Conservation (phyloP, 2,329 filamentous ascomycete genomes). For the Claviceps monticola region DNA sequence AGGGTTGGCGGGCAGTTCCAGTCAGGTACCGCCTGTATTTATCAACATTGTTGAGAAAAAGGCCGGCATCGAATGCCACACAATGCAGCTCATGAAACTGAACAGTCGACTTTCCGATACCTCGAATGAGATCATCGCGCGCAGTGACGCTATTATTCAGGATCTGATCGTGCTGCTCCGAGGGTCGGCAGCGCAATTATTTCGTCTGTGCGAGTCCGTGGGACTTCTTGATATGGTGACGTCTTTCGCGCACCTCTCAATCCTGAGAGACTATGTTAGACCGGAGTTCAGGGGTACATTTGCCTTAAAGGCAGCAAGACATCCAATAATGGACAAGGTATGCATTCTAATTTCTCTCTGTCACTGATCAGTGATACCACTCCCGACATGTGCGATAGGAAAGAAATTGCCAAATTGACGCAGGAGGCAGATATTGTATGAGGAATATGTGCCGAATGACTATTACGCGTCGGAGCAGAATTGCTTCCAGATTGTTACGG, state of each 20-base stretch:
- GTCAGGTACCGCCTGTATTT: conserved; percentile 50
- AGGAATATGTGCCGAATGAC: conserved; percentile 74
- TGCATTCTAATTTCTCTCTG: not conserved
- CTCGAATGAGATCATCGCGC: conserved; percentile 68
- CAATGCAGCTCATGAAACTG: conserved; percentile 67
- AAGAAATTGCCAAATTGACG: not conserved
- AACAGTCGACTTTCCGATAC: conserved; percentile 67
- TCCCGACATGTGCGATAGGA: not conserved
- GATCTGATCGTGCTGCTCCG: conserved; percentile 60
- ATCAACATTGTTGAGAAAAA: conserved; percentile 66
- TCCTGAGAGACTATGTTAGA: conserved; percentile 42
- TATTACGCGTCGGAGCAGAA: conserved; percentile 69
- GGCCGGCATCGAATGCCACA: conserved; percentile 75
- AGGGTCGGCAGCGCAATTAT: conserved; percentile 56
- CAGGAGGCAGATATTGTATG: conserved; percentile 37
- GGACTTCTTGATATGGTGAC: conserved; percentile 77
- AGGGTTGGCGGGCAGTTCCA: conserved; percentile 45
- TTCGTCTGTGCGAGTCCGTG: conserved; percentile 74
- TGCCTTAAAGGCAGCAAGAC: conserved; percentile 59
- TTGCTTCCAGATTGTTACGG: conserved; percentile 85
- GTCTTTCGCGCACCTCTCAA: conserved; percentile 62
- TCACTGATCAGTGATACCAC: not conserved
- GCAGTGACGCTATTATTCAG: conserved; percentile 67
- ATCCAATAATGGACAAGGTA: conserved; percentile 64
- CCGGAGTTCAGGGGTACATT: conserved; percentile 56